Evolutionary conservation across 257 asterid genomes (phyloP).

Genomic region (Anisodus tanguticus): DNA sequence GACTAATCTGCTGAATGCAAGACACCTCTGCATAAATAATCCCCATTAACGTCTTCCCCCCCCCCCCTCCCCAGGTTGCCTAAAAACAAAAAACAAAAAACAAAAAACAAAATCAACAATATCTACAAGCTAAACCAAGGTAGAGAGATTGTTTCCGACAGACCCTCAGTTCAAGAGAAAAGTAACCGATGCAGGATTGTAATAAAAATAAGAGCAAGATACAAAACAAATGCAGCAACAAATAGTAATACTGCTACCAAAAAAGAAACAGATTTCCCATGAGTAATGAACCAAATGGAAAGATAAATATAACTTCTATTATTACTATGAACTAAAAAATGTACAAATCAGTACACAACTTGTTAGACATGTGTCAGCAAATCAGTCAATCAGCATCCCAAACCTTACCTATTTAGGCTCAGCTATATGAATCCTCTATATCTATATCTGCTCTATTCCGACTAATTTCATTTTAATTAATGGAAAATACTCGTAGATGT

Average conservation of each 20-base stretch:
- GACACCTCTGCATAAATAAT: background rate
- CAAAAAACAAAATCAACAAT: slow-evolving; percentile 8
- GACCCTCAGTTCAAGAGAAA: too few relatives aligned
- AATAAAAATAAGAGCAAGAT: too few relatives aligned
- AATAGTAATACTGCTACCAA: background rate
- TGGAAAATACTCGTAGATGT: background rate
- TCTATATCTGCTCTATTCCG: background rate
- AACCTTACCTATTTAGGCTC: too few relatives aligned
- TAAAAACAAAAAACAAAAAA: slow-evolving; percentile 8
- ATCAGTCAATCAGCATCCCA: too few relatives aligned
- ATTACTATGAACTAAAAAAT: too few relatives aligned
- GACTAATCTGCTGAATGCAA: background rate
- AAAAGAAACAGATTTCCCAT: background rate
- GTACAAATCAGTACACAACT: background rate
- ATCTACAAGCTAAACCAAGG: background rate
- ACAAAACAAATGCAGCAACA: too few relatives aligned
- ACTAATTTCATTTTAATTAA: too few relatives aligned
- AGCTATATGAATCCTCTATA: background rate
- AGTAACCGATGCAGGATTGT: too few relatives aligned
- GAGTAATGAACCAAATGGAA: background rate
- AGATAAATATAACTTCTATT: background rate
- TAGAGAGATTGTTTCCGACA: too few relatives aligned
- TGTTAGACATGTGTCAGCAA: background rate
- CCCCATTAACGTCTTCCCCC: background rate
- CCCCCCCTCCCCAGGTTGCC: background rate